phyloP scores from a whole-genome alignment of 2,329 filamentous ascomycete genomes.

The Diaporthe longicolla region DNA sequence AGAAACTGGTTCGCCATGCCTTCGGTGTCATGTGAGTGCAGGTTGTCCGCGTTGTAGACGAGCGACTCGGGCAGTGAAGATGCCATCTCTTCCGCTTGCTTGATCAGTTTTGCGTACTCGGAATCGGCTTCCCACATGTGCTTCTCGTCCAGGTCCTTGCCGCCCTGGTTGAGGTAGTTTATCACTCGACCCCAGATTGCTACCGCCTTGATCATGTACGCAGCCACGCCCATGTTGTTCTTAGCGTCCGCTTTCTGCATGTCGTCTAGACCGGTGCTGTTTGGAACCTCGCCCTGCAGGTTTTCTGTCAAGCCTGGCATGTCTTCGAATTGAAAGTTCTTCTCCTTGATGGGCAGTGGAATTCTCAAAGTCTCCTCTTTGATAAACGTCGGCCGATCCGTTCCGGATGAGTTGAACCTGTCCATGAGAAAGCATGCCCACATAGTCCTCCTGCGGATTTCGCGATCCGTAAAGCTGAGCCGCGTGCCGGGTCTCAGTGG shows the following conservation, averaged over 20 bases:
- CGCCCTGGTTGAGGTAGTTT: conserved; percentile 90
- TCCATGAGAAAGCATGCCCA: conserved; percentile 99
- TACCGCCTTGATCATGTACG: conserved; percentile 88
- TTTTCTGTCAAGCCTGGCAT: conserved; percentile 90
- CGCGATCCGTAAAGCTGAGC: conserved; percentile 90
- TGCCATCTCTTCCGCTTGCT: conserved; percentile 79
- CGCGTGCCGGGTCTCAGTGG: conserved; percentile 75
- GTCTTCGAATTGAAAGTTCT: conserved; percentile 85
- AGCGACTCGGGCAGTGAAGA: conserved; percentile 78
- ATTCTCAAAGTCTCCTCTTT: conserved; percentile 91
- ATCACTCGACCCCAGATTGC: conserved; percentile 92
- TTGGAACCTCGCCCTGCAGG: conserved; percentile 78
- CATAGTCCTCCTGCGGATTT: conserved; percentile 94
- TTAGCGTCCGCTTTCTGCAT: conserved; percentile 75
- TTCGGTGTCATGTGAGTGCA: conserved; percentile 86
- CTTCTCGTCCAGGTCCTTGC: conserved; percentile 81
- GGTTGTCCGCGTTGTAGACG: conserved; percentile 84
- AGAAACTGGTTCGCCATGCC: conserved; percentile 92
- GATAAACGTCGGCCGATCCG: conserved; percentile 91
- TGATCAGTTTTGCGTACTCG: conserved; percentile 78
- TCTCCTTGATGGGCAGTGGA: conserved; percentile 91
- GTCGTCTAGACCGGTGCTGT: conserved; percentile 73
- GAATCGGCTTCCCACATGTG: conserved; percentile 90
- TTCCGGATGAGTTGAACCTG: conserved; percentile 95
- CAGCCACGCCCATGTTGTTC: conserved; percentile 94